Base-by-base conservation (phyloP, 441 rosid species). In the Euphorbia celastroides region DNA sequence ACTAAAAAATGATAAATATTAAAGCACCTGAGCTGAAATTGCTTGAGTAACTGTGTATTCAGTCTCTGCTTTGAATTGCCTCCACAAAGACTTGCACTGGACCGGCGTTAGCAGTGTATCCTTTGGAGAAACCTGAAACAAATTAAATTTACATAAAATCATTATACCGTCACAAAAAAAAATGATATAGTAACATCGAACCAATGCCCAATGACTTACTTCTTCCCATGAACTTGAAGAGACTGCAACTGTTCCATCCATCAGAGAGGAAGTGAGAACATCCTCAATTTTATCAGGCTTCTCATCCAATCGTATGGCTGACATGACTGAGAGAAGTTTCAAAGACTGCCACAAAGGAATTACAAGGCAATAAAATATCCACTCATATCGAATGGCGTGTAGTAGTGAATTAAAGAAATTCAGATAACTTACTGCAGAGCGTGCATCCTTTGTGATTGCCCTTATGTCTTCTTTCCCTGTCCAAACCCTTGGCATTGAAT, bases 401-500 rank as follows among this genome's bases (percentile, higher is more conserved):
- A 22, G 20, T 36, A 36, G 50, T 65, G 65, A 7, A 14, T 42
- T 19, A 54, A 72, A 30, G 27, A 8, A 73, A 67, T 44, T 46
- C 65, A 30, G 31, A 36, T 25, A 56, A 62, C 70, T 76, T 86
- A 93, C 96, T 78, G 82, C 87, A 22, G 80, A 56, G 0, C 88
- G 88, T 36, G 92, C 97, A 60, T 86, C 82, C 80, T 79, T 86
- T 46, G 89, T 82, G 57, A 86, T 89, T 76, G 82, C 78, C 72
- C 79, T 82, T 34, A 89, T 86, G 76, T 93, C 90, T 79, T 93
- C 89, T 73, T 88, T 89, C 66, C 92, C 88, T 23, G 93, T 83
- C 97, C 99, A 91, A 75, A 89, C 76, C 71, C 97, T 80, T 57
- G 88, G 95, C 92, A 89, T 78, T 58, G 78, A 85, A 68, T 88